Evolutionary conservation across 441 rosid genomes (phyloP).

Genomic region (Geranium incanum): DNA sequence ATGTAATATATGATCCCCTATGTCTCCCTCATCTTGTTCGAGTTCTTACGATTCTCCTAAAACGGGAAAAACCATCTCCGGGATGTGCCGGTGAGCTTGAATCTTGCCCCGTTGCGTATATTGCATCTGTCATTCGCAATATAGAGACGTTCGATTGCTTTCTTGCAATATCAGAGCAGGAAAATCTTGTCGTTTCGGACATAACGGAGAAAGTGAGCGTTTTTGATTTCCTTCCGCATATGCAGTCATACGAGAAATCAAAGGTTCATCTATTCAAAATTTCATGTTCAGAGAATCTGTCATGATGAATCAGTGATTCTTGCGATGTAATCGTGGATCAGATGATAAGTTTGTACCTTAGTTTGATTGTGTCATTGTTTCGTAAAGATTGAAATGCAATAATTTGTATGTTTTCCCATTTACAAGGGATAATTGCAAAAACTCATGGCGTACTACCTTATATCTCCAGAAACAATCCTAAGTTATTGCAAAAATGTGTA

Average conservation of each 20-base stretch:
- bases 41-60: conserved; percentile 48
- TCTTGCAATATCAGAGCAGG: conserved; percentile 42
- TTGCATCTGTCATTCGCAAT: conserved; percentile 61
- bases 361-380: neutral
- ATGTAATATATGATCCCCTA: conserved; percentile 65
- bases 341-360: neutral
- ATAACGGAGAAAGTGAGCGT: conserved; percentile 42
- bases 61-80: conserved; percentile 18
- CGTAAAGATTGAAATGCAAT: neutral
- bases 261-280: conserved; percentile 41
- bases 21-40: conserved; percentile 65
- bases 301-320: neutral
- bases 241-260: conserved; percentile 58
- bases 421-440: too few relatives aligned
- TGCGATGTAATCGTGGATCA: neutral
- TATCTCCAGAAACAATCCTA: too few relatives aligned
- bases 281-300: neutral
- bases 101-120: conserved; percentile 38
- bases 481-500: too few relatives aligned
- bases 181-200: conserved; percentile 42
- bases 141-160: conserved; percentile 49
- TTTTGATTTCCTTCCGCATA: conserved; percentile 54
- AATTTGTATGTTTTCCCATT: neutral
- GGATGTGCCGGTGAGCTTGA: neutral
- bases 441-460: too few relatives aligned